phyloP scores from a whole-genome alignment of 164 flowering plant genomes.

The Nymphaea thermarum region DNA sequence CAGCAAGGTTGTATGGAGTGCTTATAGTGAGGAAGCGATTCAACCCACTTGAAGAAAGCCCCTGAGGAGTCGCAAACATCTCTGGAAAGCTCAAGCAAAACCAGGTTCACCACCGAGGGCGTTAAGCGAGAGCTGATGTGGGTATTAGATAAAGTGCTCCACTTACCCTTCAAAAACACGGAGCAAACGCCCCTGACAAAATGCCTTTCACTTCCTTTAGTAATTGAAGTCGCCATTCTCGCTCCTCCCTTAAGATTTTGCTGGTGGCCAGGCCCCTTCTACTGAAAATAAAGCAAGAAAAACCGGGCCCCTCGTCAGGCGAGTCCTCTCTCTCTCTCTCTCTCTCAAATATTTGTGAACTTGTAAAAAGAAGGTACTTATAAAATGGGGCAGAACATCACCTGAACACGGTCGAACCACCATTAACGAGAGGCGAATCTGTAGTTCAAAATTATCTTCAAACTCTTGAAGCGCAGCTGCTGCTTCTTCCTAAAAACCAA shows the following conservation, averaged over 20 bases:
- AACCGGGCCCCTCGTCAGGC: neutral
- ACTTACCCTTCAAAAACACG: constrained; percentile 43
- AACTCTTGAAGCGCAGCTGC: too few species aligned
- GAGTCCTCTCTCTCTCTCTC: neutral
- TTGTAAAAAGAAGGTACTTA: neutral
- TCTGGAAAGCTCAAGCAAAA: constrained; percentile 26
- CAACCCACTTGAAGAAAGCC: constrained; percentile 62
- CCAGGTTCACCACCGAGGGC: constrained; percentile 25
- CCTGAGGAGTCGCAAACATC: constrained; percentile 25
- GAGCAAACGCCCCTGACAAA: constrained; percentile 28
- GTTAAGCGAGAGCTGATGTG: constrained; percentile 25
- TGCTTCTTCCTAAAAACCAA: too few species aligned
- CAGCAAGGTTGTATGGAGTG: constrained; percentile 56
- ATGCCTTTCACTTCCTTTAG: constrained; percentile 13
- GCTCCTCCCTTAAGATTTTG: neutral
- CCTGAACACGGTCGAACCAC: neutral
- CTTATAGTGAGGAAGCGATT: constrained; percentile 42
- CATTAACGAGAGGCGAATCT: too few species aligned
- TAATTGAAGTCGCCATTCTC: constrained; percentile 10
- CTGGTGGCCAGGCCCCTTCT: too few species aligned
- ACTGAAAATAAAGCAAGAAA: neutral
- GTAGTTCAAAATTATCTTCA: too few species aligned
- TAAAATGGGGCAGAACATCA: neutral
- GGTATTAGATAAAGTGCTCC: constrained; percentile 34
- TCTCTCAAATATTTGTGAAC: neutral